Evolutionary conservation across 2,329 filamentous ascomycete species (phyloP), one percentile per base, ranked within the genome.

Genomic region (Exophiala viscosa): DNA sequence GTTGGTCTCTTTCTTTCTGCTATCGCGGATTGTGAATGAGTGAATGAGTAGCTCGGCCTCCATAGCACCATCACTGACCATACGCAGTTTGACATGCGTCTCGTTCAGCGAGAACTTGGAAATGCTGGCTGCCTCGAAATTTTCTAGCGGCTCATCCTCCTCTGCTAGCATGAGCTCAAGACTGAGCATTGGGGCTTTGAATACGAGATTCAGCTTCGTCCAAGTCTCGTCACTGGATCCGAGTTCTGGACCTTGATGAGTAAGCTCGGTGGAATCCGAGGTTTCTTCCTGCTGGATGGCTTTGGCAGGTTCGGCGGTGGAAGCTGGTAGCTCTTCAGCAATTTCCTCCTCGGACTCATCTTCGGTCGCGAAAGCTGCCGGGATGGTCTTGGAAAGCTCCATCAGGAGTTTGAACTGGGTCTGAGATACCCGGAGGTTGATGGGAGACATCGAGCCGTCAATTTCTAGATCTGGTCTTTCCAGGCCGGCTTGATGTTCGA

Each of bases 101-200:
- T 95, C 86, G 64, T 99, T 93, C 33, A 99, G 78, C 10, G 92
- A 95, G 72, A 99, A 99, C 36, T 88, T 89, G 0, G 93, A 96
- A 10, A 99, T 73, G 62, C 93, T 96, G 1, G 89, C 87, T 11
- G 82, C 79, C 52, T 89, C 84, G 10, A 92, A 66, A 62, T 90
- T 82, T 2, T 84, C 85, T n/a, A 96, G 83, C 0, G 92, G 91
- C 61, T 84, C 80, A 51, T 86, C 80, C 40, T 89, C 83, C 34
- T 84, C 79, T 1, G 87, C 89, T 57, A 89, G 82, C 51, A 97
- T 83, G 42, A 99, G 76, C 67, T 99, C 93, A 39, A 99, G 73
- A 1, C 90, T 90, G 59, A 99, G 85, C 2, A 88, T 92, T 54
- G 88, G 85, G 48, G 95, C 85, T 58, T 88, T 86, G 75, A 99